These are phyloP conservation scores for Daucus carota DNA, from an alignment of 129 eudicot genomes.

Conservation along the genomic window DNA sequence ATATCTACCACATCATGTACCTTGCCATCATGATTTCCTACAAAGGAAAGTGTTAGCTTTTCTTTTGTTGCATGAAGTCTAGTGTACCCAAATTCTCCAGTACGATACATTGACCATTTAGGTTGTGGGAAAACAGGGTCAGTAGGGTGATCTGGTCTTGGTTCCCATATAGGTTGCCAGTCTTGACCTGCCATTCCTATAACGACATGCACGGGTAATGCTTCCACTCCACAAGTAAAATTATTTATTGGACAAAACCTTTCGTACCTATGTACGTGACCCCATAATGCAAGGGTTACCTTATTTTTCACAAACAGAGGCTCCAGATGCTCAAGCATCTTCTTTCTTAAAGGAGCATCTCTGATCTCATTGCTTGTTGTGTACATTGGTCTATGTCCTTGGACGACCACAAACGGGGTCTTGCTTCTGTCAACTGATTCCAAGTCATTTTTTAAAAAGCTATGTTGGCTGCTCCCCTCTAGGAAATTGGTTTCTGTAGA, in stretches of 20 bases:
- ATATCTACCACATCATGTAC: conserved; percentile 80
- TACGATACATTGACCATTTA: conserved; percentile 54
- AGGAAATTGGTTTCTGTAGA: conserved; percentile 91
- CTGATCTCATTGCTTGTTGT: conserved; percentile 64
- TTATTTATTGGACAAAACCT: conserved; percentile 90
- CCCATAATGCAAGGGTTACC: conserved; percentile 89
- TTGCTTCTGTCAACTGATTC: conserved; percentile 75
- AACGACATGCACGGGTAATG: conserved; percentile 71
- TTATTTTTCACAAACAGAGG: conserved; percentile 73
- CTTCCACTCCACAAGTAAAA: conserved; percentile 59
- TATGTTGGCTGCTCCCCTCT: conserved; percentile 62
- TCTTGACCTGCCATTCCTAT: conserved; percentile 97
- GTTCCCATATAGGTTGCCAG: conserved; percentile 93
- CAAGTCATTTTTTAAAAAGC: conserved; percentile 75
- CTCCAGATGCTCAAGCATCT: conserved; percentile 67
- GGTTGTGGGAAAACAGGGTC: conserved; percentile 83
- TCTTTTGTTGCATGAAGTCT: conserved; percentile 64
- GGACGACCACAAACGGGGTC: conserved; percentile 89
- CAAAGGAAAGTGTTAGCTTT: conserved; percentile 62
- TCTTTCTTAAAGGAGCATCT: conserved; percentile 53
- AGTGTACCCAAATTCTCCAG: conserved; percentile 95
- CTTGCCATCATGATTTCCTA: conserved; percentile 90
- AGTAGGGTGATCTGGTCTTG: conserved; percentile 46
- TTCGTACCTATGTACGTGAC: conserved; percentile 93
- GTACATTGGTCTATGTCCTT: conserved; percentile 99